A percentile compares a stretch with the other conserved stretches of the same genome.
phyloP scores from a whole-genome alignment of 257 asterid species.

The Solanum peruvianum region DNA sequence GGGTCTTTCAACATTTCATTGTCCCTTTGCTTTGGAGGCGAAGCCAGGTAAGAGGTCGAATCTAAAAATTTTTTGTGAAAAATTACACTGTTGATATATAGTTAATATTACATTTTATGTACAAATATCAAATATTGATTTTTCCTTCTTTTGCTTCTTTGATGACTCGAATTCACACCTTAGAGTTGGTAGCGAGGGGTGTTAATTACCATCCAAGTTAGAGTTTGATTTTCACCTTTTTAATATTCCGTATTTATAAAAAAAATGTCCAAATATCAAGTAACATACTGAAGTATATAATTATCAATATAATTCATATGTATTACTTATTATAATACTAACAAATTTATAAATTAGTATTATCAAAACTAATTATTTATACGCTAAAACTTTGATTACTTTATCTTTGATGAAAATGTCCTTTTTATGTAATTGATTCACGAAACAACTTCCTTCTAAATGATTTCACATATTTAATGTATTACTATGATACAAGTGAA shows the following conservation, averaged over 20 bases:
- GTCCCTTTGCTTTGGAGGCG: not conserved
- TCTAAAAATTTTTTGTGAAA: too few species aligned
- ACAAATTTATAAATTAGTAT: not conserved
- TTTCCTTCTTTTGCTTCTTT: too few species aligned
- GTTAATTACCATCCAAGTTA: too few species aligned
- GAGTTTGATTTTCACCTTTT: too few species aligned
- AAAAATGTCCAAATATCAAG: not conserved
- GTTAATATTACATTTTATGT: too few species aligned
- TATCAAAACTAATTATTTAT: not conserved
- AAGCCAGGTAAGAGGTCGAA: not conserved
- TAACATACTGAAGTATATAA: too few species aligned
- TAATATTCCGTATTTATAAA: too few species aligned
- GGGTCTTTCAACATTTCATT: not conserved
- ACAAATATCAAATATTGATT: too few species aligned
- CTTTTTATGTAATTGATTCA: too few species aligned
- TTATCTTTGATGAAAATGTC: not conserved
- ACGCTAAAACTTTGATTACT: not conserved
- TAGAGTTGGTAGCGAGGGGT: not conserved
- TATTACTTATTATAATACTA: not conserved
- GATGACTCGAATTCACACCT: not conserved
- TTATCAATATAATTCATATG: not conserved
- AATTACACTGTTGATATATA: too few species aligned
- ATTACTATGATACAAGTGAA: too few species aligned
- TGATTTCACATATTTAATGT: not conserved
- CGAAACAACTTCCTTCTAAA: not conserved